Evolutionary conservation across 805 yeast genomes (phyloP).

Genomic region (Metschnikowia dekortorum): DNA sequence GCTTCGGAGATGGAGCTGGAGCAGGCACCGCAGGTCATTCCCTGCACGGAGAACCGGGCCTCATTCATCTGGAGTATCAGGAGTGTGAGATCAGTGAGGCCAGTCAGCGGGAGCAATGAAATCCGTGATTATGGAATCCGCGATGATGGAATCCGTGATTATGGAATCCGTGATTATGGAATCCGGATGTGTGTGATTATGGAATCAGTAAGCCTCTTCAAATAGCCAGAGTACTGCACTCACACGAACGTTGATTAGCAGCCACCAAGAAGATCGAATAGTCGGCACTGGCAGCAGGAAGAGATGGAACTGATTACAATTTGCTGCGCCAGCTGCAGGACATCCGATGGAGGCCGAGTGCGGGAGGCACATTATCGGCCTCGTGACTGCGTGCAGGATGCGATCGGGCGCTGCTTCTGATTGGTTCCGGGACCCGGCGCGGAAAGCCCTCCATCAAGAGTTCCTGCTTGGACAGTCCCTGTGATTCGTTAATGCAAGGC

Average conservation of each 20-base stretch:
- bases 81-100: no score
- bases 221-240: neutral
- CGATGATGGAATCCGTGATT: no score
- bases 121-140: no score
- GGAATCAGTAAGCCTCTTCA: no score
- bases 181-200: no score
- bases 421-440: neutral
- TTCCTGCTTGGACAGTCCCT: no score
- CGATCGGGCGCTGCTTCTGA: neutral
- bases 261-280: no score
- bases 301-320: constrained; percentile 3
- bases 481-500: no score
- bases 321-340: neutral
- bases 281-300: neutral
- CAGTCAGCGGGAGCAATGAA: no score
- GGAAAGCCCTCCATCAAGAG: no score
- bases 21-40: constrained; percentile 29
- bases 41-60: constrained; percentile 12
- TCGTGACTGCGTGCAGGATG: neutral
- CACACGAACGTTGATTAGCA: neutral
- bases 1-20: constrained; percentile 22
- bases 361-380: neutral
- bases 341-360: neutral
- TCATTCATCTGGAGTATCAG: constrained; percentile 4
- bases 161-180: no score